Evolutionary conservation across 805 yeast species (phyloP), one percentile per base, ranked within the genome.

Genomic region (Wickerhamomyces bovis): DNA sequence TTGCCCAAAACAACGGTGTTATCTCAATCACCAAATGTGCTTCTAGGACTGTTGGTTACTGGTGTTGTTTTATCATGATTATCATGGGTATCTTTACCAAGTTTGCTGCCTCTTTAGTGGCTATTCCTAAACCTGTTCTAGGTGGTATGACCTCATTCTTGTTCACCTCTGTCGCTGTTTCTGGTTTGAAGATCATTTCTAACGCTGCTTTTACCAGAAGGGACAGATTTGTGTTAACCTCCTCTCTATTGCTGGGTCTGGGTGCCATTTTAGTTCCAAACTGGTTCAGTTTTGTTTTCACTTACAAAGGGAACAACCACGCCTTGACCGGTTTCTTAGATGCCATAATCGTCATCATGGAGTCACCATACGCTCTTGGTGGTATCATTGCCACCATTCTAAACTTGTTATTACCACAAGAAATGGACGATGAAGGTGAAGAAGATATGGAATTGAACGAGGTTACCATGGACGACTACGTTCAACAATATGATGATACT

Each of bases 1-100:
- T 89, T 70, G 96, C 97, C 9, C 97, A 89, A 67, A 89, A 89
- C 68, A 89, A 89, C 63, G 97, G 97, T 72, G 96, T 89, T 49
- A 88, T 89, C 54, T 82, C 95, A 20, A 75, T 90, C 63, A 89
- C 97, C 42, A 88, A 86, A 63, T 88, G 96, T 69, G 97, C 96
- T 41, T 81, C 87, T 57, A 77, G 95, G 69, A 72, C 76, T 41
- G 86, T 78, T 21, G 97, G 94, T 30, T 81, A 80, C 64, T 83
- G 86, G 80, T 78, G 87, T 67, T 83, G 87, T 54, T 76, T 85
- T 68, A 85, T 85, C 71, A 70, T 89, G 54, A 63, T 90, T 43
- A 65, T 89, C 49, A 88, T 89, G 95, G 97, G 97, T 41, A 70
- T 89, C 31, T 86, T 89, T 61, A 75, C 95, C 44, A 86, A 87